Percentiles rank a stretch among this genome's conserved stretches.
These are phyloP conservation scores for Balansia obtecta DNA, from an alignment of 2,329 filamentous ascomycete genomes.

Conservation along the genomic window DNA sequence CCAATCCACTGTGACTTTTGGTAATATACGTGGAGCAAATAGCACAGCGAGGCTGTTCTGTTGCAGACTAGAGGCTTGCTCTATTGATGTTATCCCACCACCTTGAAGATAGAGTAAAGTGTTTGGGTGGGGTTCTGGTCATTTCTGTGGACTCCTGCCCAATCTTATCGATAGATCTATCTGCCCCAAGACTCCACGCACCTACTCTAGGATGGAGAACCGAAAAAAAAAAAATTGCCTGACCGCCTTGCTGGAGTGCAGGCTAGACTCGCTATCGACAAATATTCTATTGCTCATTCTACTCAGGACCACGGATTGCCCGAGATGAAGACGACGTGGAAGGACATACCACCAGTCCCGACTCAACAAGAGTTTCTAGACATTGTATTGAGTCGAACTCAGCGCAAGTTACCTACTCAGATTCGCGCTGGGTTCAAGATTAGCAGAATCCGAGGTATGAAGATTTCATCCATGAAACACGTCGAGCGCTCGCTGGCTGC, in stretches of 20 bases:
- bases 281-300: constrained; percentile 2
- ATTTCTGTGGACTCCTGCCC: not conserved
- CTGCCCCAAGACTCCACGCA: constrained; percentile 12
- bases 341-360: constrained; percentile 76
- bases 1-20: too few relatives aligned
- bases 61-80: not conserved
- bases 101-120: not conserved
- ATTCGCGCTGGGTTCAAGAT: constrained; percentile 94
- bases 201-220: constrained; percentile 6
- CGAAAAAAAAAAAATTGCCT: constrained; percentile 19
- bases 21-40: too few relatives aligned
- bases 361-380: constrained; percentile 94
- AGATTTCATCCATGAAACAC: not conserved
- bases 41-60: too few relatives aligned
- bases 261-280: constrained; percentile 11
- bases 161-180: constrained; percentile 15
- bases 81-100: not conserved
- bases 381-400: constrained; percentile 88
- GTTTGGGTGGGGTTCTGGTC: constrained; percentile 10
- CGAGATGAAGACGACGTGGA: constrained; percentile 53
- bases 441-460: constrained; percentile 63
- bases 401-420: constrained; percentile 86
- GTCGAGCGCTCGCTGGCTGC: not conserved
- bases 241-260: constrained; percentile 15
- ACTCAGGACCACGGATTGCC: constrained; percentile 13